Evolutionary conservation across 2,329 filamentous ascomycete species (phyloP).

Genomic region (Fusarium scirpi): DNA sequence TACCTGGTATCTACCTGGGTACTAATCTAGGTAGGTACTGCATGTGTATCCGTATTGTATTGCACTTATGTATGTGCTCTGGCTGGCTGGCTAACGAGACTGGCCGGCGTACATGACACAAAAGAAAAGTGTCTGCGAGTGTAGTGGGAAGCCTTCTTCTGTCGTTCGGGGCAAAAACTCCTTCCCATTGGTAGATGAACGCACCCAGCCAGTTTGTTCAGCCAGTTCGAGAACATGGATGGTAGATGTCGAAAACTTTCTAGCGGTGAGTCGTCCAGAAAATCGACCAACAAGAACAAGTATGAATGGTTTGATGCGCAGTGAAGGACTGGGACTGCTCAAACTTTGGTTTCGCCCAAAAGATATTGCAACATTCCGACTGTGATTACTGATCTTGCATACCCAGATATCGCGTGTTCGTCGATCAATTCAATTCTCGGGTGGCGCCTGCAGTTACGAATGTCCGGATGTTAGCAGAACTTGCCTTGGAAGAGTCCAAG

Average conservation of each 20-base stretch:
- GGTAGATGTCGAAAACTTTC: constrained; percentile 11
- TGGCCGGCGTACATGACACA: constrained; percentile 15
- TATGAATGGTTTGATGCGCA: background rate
- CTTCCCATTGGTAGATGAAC: background rate
- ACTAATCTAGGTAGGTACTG: background rate
- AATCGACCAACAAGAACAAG: background rate
- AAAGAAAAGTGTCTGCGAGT: constrained; percentile 25
- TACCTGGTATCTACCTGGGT: no score
- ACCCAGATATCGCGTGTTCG: background rate
- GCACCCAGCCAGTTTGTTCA: background rate
- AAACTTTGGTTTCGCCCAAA: background rate
- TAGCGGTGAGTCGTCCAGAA: constrained; percentile 32
- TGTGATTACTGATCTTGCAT: background rate
- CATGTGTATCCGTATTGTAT: background rate
- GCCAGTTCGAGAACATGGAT: background rate
- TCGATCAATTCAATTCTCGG: constrained; percentile 9
- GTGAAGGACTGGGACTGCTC: background rate
- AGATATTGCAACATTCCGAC: background rate
- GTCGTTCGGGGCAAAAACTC: constrained; percentile 1
- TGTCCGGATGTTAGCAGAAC: background rate
- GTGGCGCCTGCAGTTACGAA: constrained; percentile 13
- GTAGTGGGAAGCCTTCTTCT: constrained; percentile 22
- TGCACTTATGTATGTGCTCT: background rate
- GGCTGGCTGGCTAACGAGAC: constrained; percentile 10
- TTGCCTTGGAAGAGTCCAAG: constrained; percentile 6